Percentiles rank a stretch among this genome's conserved stretches.
Evolutionary conservation across 306 rosid species (phyloP).

Genomic region (Cyclanthera cordifolia): DNA sequence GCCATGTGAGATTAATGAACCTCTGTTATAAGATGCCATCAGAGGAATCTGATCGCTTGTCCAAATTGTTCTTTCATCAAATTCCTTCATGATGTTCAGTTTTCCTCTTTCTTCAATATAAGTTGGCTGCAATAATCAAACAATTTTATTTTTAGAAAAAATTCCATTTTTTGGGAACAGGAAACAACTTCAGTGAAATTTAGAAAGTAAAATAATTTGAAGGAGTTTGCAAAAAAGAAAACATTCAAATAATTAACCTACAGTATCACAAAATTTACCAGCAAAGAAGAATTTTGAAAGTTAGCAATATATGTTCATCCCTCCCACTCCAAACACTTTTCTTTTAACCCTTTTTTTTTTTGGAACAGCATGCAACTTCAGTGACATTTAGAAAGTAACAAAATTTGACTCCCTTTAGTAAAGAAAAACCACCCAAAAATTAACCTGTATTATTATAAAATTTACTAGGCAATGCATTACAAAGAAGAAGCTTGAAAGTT

Average conservation of each 20-base stretch:
- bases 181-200: neutral
- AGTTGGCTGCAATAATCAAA: conserved; percentile 34
- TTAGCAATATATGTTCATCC: neutral
- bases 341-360: no score
- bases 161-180: neutral
- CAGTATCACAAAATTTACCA: neutral
- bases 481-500: conserved; percentile 1
- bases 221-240: neutral
- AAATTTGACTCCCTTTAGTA: neutral
- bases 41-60: conserved; percentile 82
- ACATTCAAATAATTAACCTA: neutral
- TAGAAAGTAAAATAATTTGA: neutral
- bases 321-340: neutral
- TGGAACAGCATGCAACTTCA: neutral
- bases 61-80: conserved; percentile 95
- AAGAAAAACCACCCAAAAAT: neutral
- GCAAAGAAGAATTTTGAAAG: neutral
- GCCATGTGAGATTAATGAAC: conserved; percentile 23
- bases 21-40: conserved; percentile 89
- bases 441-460: neutral
- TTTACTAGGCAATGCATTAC: neutral
- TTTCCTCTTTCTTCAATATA: conserved; percentile 87
- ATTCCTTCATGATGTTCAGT: conserved; percentile 71
- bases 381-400: neutral
- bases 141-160: neutral